Evolutionary conservation across 2,329 filamentous ascomycete species (phyloP), one percentile per base, ranked within the genome.

Genomic region (Colletotrichum eremochloae): DNA sequence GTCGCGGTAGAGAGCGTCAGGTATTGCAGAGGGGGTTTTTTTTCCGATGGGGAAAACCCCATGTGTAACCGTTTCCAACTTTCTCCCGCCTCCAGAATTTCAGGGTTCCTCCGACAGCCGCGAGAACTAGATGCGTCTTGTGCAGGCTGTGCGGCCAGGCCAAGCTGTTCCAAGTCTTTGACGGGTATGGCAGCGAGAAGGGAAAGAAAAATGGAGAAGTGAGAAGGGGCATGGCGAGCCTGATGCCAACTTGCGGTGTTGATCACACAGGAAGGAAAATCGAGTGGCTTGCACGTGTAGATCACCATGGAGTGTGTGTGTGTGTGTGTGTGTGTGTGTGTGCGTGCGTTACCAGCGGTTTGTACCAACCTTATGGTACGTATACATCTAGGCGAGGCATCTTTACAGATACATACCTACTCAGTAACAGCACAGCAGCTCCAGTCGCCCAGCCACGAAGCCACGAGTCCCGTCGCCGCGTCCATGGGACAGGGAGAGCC

Each of bases 371-470:
- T 24, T 24, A 24, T 24, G 24, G 24, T 24, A 24, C 24, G 24
- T 24, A 24, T 24, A 24, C 24, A 24, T 24, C 24, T 24, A 24
- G 24, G 24, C 24, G 24, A 24, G 24, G 24, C 24, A 24, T 24
- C 24, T 24, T 24, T 24, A 24, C 24, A 24, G 24, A 24, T 24
- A 24, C 24, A 24, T 24, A 24, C 24, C 24, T 24, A 24, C 24
- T 24, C 24, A 24, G 24, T 24, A 24, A 24, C 38, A 18, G 4
- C 56, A 14, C 11, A n/a, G 36, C n/a, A 57, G 9, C 15, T 36
- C 57, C 42, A 61, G 58, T n/a, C 15, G 20, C 40, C 58, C 58
- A 62, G 58, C 58, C 42, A 44, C 57, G 40, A 42, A 42, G 44
- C 58, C 42, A 48, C 42, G 44, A 40, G 46, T 20, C 29, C 52